Base-by-base conservation (phyloP, 176 grass and related monocot genomes). In the Juncus inflexus region DNA sequence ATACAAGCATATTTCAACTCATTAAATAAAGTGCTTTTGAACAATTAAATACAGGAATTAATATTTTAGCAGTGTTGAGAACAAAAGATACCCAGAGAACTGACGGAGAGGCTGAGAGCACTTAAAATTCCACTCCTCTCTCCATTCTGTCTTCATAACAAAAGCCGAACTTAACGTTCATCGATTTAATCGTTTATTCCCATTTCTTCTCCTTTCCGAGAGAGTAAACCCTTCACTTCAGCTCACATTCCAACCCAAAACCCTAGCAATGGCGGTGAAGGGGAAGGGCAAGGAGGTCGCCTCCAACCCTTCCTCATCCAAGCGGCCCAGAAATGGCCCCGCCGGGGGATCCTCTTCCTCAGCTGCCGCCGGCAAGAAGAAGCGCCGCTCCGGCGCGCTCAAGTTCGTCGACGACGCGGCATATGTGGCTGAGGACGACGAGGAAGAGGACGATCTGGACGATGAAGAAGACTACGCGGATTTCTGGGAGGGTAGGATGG, bases 381-480 rank as follows among this genome's bases (percentile, higher is more conserved):
- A 72, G 66, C 77, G 78, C 35, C 72, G 83, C 40, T 16, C 65
- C 6, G 94, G 83, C 39, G 94, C 80, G 2, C 80, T 80, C 58
- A 74, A 66, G 80, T 99, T 84, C 75, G 45, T 99, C 64, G 94
- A 99, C 42, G 94, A 92, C 52, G 83, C 38, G 10, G 88, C 88
- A 38, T 58, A 65, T 16, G 80, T 83, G 2, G 78, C 66, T 51
- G 83, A 86, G 42, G 78, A 70, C 0, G 77, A 87, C 11, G 85
- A 81, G 10, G 84, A 90, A 4, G 77, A 86, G 2, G 72, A 83
- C 8, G 84, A 79, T 5, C 39, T 47, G 37, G 72, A 78, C 37
- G 53, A 74, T 3, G 87, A 85, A 11, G 70, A 85, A 0, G 81
- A 82, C 55, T 42, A 39, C 6, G 70, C 55, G 0, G 68, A 82